Conservation (phyloP, 305 asterid species). For the Rubia balearica region DNA sequence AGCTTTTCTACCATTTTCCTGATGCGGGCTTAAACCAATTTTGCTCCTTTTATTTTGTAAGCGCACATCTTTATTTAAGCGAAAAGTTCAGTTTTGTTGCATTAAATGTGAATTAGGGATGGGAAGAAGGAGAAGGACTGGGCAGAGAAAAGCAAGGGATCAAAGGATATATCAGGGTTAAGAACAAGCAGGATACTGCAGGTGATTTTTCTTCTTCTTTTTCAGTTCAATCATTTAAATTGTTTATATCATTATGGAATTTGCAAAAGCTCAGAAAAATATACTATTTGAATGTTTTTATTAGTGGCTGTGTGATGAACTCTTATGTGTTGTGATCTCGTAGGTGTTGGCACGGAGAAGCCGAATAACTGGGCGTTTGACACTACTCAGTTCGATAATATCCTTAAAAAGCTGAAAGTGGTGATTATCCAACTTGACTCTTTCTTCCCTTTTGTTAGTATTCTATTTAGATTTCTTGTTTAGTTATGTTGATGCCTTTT, state of each 20-base stretch:
- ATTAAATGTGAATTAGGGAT: slow-evolving; percentile 46
- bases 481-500: slow-evolving; percentile 3
- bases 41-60: neutral
- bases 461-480: neutral
- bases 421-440: slow-evolving; percentile 29
- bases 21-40: neutral
- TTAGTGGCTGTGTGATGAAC: slow-evolving; percentile 1
- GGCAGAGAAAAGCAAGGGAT: slow-evolving; percentile 97
- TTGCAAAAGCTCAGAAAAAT: neutral
- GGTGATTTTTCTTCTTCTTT: slow-evolving; percentile 31
- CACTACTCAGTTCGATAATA: slow-evolving; percentile 83
- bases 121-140: slow-evolving; percentile 99
- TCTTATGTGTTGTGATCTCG: slow-evolving; percentile 12
- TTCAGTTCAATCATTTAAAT: neutral
- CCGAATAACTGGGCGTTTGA: slow-evolving; percentile 97
- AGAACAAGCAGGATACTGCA: slow-evolving; percentile 82
- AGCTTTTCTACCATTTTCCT: neutral
- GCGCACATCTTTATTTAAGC: neutral
- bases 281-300: neutral
- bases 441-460: neutral
- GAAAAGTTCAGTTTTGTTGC: neutral
- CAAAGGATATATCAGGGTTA: slow-evolving; percentile 78
- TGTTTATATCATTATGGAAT: neutral
- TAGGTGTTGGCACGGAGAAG: slow-evolving; percentile 77
- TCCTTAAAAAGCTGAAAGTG: slow-evolving; percentile 91